These are phyloP conservation scores for Buxus sempervirens DNA, from an alignment of 164 flowering plant species.

Conservation along the genomic window DNA sequence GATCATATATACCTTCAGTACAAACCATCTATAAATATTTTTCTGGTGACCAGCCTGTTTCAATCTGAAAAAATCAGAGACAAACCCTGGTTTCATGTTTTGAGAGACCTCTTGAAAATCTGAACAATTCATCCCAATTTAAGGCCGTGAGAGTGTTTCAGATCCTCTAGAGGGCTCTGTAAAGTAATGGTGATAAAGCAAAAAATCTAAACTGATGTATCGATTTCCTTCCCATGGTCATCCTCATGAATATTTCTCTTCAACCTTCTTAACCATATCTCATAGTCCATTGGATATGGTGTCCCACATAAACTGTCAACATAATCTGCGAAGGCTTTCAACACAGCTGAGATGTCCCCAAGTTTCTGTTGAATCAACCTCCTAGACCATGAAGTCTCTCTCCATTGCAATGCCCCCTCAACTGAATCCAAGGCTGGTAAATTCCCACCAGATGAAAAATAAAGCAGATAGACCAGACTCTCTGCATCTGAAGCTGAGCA, in stretches of 20 bases:
- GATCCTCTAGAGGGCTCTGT: conserved; percentile 17
- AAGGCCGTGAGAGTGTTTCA: neutral
- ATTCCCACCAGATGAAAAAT: conserved; percentile 55
- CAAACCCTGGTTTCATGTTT: neutral
- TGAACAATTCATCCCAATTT: neutral
- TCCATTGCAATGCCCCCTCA: conserved; percentile 88
- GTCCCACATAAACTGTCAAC: conserved; percentile 93
- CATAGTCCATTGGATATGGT: conserved; percentile 83
- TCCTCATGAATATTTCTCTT: conserved; percentile 53
- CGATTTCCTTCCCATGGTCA: conserved; percentile 61
- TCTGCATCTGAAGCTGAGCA: conserved; percentile 94
- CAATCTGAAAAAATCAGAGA: neutral
- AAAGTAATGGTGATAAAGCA: neutral
- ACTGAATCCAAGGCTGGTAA: conserved; percentile 73
- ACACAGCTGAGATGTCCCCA: conserved; percentile 76
- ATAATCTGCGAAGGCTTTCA: conserved; percentile 96
- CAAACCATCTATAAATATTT: no score
- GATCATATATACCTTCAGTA: no score
- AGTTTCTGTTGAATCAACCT: conserved; percentile 77
- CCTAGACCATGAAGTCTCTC: conserved; percentile 77
- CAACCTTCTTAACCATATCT: conserved; percentile 80
- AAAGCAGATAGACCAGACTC: conserved; percentile 78
- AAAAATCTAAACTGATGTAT: conserved; percentile 31
- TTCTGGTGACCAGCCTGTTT: no score
- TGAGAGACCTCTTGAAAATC: conserved; percentile 9